Evolutionary conservation across 2,329 filamentous ascomycete species (phyloP).

Genomic region (Hypomyces perniciosus): DNA sequence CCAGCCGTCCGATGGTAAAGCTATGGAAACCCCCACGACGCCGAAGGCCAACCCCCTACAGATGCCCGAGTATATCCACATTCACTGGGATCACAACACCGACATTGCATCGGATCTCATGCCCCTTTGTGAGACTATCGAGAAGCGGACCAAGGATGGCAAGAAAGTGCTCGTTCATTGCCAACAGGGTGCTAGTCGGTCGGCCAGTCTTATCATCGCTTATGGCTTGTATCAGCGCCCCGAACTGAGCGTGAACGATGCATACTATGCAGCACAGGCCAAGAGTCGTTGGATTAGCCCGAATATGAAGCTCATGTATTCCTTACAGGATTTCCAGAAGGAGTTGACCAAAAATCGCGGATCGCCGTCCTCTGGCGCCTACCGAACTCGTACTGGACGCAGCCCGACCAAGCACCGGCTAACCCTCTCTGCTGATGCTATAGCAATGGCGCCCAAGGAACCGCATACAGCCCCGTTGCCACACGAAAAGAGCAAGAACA

Average conservation of each 20-base stretch:
- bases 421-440: conserved; percentile 54
- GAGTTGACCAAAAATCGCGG: conserved; percentile 48
- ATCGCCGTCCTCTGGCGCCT: conserved; percentile 35
- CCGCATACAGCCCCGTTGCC: conserved; percentile 58
- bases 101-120: conserved; percentile 75
- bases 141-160: conserved; percentile 62
- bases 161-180: conserved; percentile 80
- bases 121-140: conserved; percentile 68
- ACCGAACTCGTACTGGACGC: conserved; percentile 44
- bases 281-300: conserved; percentile 85
- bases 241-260: conserved; percentile 70
- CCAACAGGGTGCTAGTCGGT: conserved; percentile 79
- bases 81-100: conserved; percentile 84
- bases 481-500: conserved; percentile 41
- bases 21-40: conserved; percentile 44
- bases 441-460: conserved; percentile 46
- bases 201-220: conserved; percentile 78
- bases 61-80: conserved; percentile 76
- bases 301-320: conserved; percentile 90
- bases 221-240: conserved; percentile 79
- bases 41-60: conserved; percentile 47
- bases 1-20: conserved; percentile 32
- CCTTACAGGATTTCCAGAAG: conserved; percentile 74
- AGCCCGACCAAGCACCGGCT: conserved; percentile 56
- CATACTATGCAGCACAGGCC: conserved; percentile 72